phyloP scores from a whole-genome alignment of 352 stramenopile species.

The Phytopythium sindhum region DNA sequence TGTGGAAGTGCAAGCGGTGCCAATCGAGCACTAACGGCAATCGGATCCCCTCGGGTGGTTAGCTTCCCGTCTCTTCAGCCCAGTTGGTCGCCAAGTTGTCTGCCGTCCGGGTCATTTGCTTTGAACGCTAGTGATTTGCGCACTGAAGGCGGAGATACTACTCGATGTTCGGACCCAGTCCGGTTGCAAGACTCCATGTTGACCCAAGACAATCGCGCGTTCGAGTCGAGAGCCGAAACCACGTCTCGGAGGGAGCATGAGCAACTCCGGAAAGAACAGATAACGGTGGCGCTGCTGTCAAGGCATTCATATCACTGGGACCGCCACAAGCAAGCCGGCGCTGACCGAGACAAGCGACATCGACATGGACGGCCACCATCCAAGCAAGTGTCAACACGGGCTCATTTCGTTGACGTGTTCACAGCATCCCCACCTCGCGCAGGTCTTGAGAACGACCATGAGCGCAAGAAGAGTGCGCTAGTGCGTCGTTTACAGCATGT shows the following conservation, averaged over 20 bases:
- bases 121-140: background rate
- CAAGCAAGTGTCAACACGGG: slow-evolving; percentile 29
- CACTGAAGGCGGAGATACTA: background rate
- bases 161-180: background rate
- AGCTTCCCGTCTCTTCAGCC: background rate
- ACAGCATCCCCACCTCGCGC: slow-evolving; percentile 5
- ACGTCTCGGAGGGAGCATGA: background rate
- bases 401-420: slow-evolving; percentile 31
- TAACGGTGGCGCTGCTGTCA: slow-evolving; percentile 9
- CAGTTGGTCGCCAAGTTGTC: background rate
- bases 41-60: background rate
- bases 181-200: background rate
- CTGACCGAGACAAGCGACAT: slow-evolving; percentile 29
- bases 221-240: background rate
- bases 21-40: background rate
- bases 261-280: background rate
- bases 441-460: slow-evolving; percentile 26
- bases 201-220: background rate
- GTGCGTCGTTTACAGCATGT: slow-evolving; percentile 41
- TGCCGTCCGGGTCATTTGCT: background rate
- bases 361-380: slow-evolving; percentile 36
- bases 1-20: background rate
- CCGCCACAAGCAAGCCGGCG: background rate
- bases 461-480: slow-evolving; percentile 33
- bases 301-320: slow-evolving; percentile 9